Percentiles rank a stretch among this genome's conserved stretches.
These are phyloP conservation scores for Trametes coccinea DNA, from an alignment of 768 basidiomycete genomes.

Conservation along the genomic window DNA sequence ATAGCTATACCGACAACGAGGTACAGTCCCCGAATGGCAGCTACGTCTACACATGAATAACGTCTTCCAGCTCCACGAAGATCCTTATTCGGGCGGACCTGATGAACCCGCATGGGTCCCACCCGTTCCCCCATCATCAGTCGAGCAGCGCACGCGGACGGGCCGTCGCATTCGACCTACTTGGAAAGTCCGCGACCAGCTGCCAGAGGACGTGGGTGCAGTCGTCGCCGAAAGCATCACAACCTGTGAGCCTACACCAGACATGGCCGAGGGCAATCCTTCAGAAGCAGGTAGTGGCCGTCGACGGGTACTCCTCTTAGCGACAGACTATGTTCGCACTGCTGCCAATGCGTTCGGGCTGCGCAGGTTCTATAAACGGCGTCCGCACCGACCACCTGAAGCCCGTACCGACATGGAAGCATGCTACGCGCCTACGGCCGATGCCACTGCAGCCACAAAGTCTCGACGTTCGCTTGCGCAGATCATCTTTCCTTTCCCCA, in stretches of 20 bases:
- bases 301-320: not conserved
- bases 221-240: not conserved
- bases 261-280: not conserved
- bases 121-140: not conserved
- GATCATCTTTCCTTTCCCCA: slow-evolving; percentile 12
- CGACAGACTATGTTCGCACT: not conserved
- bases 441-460: not conserved
- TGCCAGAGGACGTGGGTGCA: not conserved
- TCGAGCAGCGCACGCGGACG: not conserved
- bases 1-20: too few relatives aligned
- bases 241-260: not conserved
- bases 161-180: not conserved
- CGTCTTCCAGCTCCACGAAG: too few relatives aligned
- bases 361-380: slow-evolving; percentile 6
- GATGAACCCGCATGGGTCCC: not conserved
- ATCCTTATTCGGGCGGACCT: not conserved
- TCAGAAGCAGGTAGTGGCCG: not conserved
- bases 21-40: too few relatives aligned
- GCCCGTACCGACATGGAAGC: not conserved
- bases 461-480: not conserved
- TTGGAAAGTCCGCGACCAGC: not conserved
- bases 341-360: slow-evolving; percentile 5
- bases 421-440: not conserved
- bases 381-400: not conserved
- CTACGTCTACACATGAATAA: too few relatives aligned